Evolutionary conservation across 176 grass and related monocot genomes (phyloP).

Genomic region (Areca catechu): DNA sequence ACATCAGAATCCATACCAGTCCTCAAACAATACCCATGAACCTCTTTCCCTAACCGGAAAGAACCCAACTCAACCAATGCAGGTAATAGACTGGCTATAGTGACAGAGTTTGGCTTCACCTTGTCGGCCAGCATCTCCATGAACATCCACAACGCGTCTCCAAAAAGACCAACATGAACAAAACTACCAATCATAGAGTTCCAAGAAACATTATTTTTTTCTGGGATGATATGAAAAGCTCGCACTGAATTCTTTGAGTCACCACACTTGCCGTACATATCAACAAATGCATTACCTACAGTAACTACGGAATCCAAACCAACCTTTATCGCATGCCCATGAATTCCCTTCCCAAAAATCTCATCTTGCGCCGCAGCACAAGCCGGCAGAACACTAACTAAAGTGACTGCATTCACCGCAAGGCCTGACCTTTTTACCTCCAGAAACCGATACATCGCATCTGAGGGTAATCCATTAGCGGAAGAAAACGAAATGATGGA

Average conservation of each 20-base stretch:
- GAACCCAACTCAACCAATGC: slow-evolving; percentile 61
- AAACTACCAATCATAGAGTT: slow-evolving; percentile 64
- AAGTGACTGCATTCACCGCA: slow-evolving; percentile 40
- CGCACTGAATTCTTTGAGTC: slow-evolving; percentile 28
- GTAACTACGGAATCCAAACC: slow-evolving; percentile 39
- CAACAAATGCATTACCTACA: slow-evolving; percentile 47
- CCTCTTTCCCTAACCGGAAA: slow-evolving; percentile 45
- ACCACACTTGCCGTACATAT: slow-evolving; percentile 70
- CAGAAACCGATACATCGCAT: slow-evolving; percentile 23
- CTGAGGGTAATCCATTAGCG: slow-evolving; percentile 24
- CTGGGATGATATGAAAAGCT: slow-evolving; percentile 40
- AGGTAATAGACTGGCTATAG: slow-evolving; percentile 60
- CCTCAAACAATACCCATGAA: slow-evolving; percentile 50
- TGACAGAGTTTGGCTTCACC: slow-evolving; percentile 40
- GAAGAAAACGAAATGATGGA: slow-evolving; percentile 46
- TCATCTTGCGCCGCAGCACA: slow-evolving; percentile 34
- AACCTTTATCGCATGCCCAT: slow-evolving; percentile 40
- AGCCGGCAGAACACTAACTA: slow-evolving; percentile 55
- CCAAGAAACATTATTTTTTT: slow-evolving; percentile 62
- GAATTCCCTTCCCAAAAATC: slow-evolving; percentile 46
- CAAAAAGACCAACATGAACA: slow-evolving; percentile 33
- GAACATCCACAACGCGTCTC: slow-evolving; percentile 36
- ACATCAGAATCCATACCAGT: slow-evolving; percentile 44
- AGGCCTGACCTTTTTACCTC: slow-evolving; percentile 29
- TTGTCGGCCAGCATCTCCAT: slow-evolving; percentile 30